Conservation (phyloP, 257 asterid species). For the Scutellaria minor region DNA sequence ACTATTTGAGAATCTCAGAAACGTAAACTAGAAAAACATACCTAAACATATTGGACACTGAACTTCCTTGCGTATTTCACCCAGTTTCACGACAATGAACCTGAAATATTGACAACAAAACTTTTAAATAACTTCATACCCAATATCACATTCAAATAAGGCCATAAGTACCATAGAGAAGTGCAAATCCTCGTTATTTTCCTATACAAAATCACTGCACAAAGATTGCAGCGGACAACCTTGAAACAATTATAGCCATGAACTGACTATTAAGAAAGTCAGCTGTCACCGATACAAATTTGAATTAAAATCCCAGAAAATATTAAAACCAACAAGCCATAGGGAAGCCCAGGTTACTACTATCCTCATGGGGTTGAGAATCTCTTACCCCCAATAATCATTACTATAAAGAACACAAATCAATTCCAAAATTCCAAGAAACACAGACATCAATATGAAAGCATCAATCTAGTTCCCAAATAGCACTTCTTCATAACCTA, state of each 20-base stretch:
- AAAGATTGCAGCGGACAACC: conserved; percentile 12
- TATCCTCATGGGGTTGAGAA: not conserved
- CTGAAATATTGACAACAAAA: conserved; percentile 52
- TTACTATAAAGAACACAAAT: not conserved
- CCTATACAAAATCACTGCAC: not conserved
- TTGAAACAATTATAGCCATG: conserved; percentile 3
- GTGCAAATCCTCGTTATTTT: not conserved
- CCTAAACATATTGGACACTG: conserved; percentile 98
- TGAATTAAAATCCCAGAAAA: not conserved
- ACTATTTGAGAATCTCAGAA: not conserved
- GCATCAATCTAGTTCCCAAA: not conserved
- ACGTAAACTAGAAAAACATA: conserved; percentile 39
- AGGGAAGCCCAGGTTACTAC: conserved; percentile 9
- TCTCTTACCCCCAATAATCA: not conserved
- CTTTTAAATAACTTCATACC: conserved; percentile 2
- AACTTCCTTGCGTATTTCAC: conserved; percentile 90
- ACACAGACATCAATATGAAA: conserved; percentile 15
- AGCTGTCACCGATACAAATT: not conserved
- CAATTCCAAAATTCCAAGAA: conserved; percentile 17
- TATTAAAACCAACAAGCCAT: not conserved
- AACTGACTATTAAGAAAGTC: conserved; percentile 1
- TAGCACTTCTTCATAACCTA: too few species aligned
- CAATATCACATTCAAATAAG: conserved; percentile 4
- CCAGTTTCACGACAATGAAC: conserved; percentile 63
- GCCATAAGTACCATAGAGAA: conserved; percentile 10